A percentile compares a stretch with the other conserved stretches of the same genome.
phyloP scores from a whole-genome alignment of 73 alveolate genomes.

The Symbiodinium natans region DNA sequence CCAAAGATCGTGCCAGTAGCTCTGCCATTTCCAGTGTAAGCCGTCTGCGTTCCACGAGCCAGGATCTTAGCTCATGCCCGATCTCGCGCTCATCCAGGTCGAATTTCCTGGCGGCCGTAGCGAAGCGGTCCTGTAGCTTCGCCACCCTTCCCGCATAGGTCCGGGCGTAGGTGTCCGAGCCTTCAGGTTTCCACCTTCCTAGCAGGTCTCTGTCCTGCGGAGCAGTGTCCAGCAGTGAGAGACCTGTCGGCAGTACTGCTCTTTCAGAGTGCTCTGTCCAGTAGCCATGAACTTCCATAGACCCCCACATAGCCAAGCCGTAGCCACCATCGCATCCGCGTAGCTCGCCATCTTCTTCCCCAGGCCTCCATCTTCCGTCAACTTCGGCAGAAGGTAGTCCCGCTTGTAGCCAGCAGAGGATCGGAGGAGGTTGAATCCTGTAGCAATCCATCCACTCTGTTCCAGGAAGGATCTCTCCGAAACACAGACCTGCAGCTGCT shows the following conservation, averaged over 20 bases:
- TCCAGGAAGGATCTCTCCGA: neutral
- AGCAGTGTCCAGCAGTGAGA: neutral
- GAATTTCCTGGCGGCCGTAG: neutral
- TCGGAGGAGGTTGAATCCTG: neutral
- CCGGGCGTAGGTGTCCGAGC: neutral
- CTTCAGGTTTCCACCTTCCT: neutral
- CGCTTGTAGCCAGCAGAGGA: neutral
- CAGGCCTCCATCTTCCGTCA: neutral
- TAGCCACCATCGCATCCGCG: neutral
- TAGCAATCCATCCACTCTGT: neutral
- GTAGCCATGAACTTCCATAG: neutral
- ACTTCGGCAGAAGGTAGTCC: neutral
- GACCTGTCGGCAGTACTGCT: neutral
- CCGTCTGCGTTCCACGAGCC: neutral
- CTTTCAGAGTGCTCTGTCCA: constrained; percentile 35
- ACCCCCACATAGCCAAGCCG: neutral
- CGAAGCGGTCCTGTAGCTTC: neutral
- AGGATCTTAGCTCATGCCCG: neutral
- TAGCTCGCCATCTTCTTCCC: neutral
- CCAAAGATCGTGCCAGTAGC: neutral
- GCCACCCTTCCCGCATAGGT: neutral
- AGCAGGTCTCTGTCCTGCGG: neutral
- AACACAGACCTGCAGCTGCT: neutral
- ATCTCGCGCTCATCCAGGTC: neutral
- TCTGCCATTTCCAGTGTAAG: neutral